Evolutionary conservation across 139 green algal species (phyloP).

Genomic region (Zygnema circumcarinatum): DNA sequence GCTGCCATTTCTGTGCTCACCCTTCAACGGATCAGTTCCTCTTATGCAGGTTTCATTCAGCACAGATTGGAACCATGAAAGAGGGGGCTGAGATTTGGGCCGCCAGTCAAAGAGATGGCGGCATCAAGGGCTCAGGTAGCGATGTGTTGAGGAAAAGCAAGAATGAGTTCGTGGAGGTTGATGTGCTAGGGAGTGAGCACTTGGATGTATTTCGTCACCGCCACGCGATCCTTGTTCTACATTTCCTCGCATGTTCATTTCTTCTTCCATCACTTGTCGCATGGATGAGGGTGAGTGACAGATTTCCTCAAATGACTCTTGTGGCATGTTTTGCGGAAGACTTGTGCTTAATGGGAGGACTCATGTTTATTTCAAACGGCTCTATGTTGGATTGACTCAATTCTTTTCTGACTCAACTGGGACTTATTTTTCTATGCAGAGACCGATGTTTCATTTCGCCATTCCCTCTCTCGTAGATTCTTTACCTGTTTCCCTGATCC

Average conservation of each 20-base stretch:
- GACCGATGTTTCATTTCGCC: background rate
- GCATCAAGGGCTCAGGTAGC: background rate
- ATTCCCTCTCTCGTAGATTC: background rate
- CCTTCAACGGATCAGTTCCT: background rate
- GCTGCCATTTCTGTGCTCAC: too few species aligned
- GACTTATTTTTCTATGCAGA: background rate
- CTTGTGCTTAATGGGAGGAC: background rate
- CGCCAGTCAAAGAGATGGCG: background rate
- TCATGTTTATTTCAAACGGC: background rate
- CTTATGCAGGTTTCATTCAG: background rate
- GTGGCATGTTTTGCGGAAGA: background rate
- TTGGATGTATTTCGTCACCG: background rate
- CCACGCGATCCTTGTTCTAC: background rate
- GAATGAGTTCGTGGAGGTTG: background rate
- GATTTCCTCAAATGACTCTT: background rate
- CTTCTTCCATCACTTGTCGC: background rate
- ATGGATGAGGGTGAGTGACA: background rate
- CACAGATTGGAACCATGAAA: background rate
- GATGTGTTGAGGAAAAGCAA: background rate
- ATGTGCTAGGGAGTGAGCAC: background rate
- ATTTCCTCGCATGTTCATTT: background rate
- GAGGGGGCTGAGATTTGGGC: background rate
- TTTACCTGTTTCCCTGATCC: background rate
- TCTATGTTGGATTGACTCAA: too few species aligned
- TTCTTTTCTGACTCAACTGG: background rate